phyloP scores from a whole-genome alignment of 2,329 filamentous ascomycete species.

The Alternaria sp. region DNA sequence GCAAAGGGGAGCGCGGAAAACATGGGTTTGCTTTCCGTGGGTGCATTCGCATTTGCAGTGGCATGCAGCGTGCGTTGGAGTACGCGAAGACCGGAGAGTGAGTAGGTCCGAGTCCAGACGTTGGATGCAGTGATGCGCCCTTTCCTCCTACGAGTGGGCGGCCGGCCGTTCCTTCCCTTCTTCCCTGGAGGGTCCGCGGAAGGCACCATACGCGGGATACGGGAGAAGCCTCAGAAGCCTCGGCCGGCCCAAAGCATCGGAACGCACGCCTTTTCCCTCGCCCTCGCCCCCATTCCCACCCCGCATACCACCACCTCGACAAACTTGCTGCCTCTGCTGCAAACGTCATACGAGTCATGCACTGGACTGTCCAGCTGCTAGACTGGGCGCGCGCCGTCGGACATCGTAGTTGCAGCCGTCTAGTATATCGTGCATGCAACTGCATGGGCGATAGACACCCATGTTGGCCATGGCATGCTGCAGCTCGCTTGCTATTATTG shows the following conservation, averaged over 20 bases:
- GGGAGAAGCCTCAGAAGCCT: constrained; percentile 20
- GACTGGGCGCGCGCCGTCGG: background rate
- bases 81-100: background rate
- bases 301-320: background rate
- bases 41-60: background rate
- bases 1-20: background rate
- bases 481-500: constrained; percentile 15
- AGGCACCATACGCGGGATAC: constrained; percentile 11
- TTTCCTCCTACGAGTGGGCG: background rate
- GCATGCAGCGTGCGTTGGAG: background rate
- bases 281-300: background rate
- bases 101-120: background rate
- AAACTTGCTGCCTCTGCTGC: background rate
- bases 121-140: background rate
- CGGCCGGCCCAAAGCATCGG: constrained; percentile 16
- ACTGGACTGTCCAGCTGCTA: background rate
- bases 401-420: constrained; percentile 4
- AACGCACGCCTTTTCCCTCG: background rate
- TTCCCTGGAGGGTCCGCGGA: background rate
- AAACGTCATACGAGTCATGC: background rate
- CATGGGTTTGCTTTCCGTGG: background rate
- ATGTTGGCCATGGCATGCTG: constrained; percentile 5
- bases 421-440: constrained; percentile 4
- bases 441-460: background rate
- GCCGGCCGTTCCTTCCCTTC: constrained; percentile 6